Evolutionary conservation across 306 rosid genomes (phyloP), one percentile per base, ranked within the genome.

Genomic region (Ceratonia siliqua): DNA sequence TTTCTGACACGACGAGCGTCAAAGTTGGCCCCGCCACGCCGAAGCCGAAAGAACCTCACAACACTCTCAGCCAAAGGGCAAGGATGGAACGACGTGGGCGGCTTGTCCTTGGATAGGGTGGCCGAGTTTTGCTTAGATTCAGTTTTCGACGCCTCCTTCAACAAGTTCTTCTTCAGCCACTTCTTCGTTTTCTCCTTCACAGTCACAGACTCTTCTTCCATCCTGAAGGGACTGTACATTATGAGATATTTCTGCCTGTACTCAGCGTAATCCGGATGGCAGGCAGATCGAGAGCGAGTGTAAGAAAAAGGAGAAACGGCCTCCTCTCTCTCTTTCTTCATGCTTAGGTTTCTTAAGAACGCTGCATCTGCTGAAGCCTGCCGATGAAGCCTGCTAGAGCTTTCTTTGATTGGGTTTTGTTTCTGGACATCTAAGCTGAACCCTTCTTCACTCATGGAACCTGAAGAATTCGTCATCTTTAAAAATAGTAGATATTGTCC

Each of bases 191-290:
- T 52, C 0, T 21, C 5, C 14, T 52, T 52, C 58, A n/a, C 1
- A 39, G 3, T 8, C 45, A 1, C 9, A 1, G 55, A 36, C 5
- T 33, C 48, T 22, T 70, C 35, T 52, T 36, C 27, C 49, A 4
- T 32, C 20, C 35, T 5, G 21, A 72, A 58, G 11, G 68, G 49
- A 21, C 58, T 20, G 14, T 52, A 71, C 27, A 49, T 39, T 15
- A 28, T 32, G 0, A 72, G 68, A 39, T 57, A 72, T 5, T 25
- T 72, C 30, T 72, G 56, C 68, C 77, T 56, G 22, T 52, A 21
- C 15, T 15, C 32, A 11, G 39, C 68, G 42, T 38, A 57, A 5
- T 52, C n/a, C 45, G 5, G 8, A 27, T 41, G 21, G 32, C 9
- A 6, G 15, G 2, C 21, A n/a, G n/a, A n/a, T 13, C 41, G 39